Evolutionary conservation across 306 rosid species (phyloP), one percentile per base, ranked within the genome.

Genomic region (Casuarina glauca): DNA sequence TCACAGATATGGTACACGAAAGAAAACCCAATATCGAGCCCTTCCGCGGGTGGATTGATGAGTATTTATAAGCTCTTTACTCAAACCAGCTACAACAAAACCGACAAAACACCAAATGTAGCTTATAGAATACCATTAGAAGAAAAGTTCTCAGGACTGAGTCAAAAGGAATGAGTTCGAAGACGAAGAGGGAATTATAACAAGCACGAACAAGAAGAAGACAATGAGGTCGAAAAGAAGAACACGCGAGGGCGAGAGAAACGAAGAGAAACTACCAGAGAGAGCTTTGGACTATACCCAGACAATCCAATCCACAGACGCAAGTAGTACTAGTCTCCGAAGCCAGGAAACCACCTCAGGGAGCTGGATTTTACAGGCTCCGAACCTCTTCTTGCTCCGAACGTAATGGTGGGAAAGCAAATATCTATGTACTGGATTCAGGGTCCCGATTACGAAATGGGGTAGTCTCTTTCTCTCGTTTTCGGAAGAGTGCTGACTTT

Each of bases 211-310:
- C 70, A 69, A 83, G 46, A 79, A 70, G 80, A 74, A 48, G 50
- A 79, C 70, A 81, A 69, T 20, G 78, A 78, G 75, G 80, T 52
- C 68, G 83, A 50, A 44, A 72, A 82, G 76, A 77, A 44, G 69
- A 82, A 78, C 69, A 78, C 72, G 73, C 11, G 73, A 64, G 76
- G 78, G 70, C 73, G 74, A 80, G 80, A 90, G 63, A 80, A 85
- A 73, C 86, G 66, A 75, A 49, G 80, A 83, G 76, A 68, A 63
- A 50, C 82, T 48, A 48, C 12, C 51, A 48, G 12, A 48, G 51
- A 82, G 64, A 74, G 78, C 77, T 43, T 86, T 84, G 89, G 82
- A 82, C 76, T 87, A 42, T 61, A 84, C 84, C 83, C 83, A 80
- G 78, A 53, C 45, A 69, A 62, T 81, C 44, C 63, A 79, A 76